A percentile compares a stretch with the other conserved stretches of the same genome.
phyloP scores from a whole-genome alignment of 257 asterid species.

The Petunia axillaris region DNA sequence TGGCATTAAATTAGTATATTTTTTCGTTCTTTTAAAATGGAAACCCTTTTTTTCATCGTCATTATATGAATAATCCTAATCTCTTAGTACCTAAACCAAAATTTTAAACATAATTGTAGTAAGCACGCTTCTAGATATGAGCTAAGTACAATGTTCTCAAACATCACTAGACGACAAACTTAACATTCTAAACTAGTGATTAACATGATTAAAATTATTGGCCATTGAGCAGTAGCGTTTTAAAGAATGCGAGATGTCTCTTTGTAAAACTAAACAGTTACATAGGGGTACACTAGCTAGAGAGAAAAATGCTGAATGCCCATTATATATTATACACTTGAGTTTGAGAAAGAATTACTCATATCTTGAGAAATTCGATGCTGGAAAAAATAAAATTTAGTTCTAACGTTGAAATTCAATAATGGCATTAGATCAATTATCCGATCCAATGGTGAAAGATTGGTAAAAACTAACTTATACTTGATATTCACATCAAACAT shows the following conservation, averaged over 20 bases:
- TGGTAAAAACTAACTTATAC: too few relatives aligned
- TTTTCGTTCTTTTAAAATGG: slow-evolving; percentile 10
- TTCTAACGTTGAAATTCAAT: too few relatives aligned
- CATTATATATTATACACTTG: too few relatives aligned
- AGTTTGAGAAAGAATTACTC: too few relatives aligned
- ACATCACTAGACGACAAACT: slow-evolving; percentile 38
- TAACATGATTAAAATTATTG: slow-evolving; percentile 27
- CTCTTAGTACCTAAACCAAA: background rate
- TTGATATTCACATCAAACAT: too few relatives aligned
- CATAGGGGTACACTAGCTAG: too few relatives aligned
- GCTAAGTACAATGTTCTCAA: slow-evolving; percentile 26
- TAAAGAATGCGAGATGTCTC: background rate
- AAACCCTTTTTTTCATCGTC: slow-evolving; percentile 9
- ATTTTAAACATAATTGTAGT: slow-evolving; percentile 18
- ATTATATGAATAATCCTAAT: slow-evolving; percentile 25
- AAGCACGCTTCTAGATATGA: slow-evolving; percentile 27
- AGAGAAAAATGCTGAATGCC: too few relatives aligned
- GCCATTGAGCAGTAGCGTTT: slow-evolving; percentile 25
- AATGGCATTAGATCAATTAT: too few relatives aligned
- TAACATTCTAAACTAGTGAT: slow-evolving; percentile 30
- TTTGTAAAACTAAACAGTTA: too few relatives aligned
- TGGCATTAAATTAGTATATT: background rate
- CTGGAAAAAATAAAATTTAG: too few relatives aligned
- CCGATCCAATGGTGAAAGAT: too few relatives aligned
- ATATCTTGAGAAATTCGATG: too few relatives aligned